Evolutionary conservation across 495 filamentous ascomycete genomes (phyloP).

Genomic region (Aspergillus kassunensis): DNA sequence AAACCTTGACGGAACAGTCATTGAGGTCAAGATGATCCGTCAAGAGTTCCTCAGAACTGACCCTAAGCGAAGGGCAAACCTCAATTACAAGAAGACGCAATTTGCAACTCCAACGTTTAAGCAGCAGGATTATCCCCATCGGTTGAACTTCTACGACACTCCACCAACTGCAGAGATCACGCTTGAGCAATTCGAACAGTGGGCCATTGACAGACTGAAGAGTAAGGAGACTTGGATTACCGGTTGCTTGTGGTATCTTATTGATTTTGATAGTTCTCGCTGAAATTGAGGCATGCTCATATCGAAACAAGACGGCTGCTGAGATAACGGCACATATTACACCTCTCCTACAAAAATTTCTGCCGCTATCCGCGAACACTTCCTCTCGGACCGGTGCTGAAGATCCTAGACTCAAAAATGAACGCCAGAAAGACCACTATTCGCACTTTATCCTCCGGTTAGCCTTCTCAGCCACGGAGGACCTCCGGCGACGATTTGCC

Average conservation of each 20-base stretch:
- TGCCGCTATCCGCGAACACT: constrained; percentile 76
- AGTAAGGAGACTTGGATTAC: constrained; percentile 42
- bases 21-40: constrained; percentile 58
- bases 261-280: constrained; percentile 64
- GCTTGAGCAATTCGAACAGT: constrained; percentile 97
- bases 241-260: not conserved
- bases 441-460: constrained; percentile 95
- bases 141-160: constrained; percentile 84
- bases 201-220: constrained; percentile 91
- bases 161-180: constrained; percentile 94
- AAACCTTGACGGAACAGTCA: not conserved
- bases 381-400: constrained; percentile 49
- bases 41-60: constrained; percentile 73
- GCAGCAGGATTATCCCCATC: constrained; percentile 72
- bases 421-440: constrained; percentile 96
- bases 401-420: constrained; percentile 52
- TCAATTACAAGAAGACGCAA: constrained; percentile 81
- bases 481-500: constrained; percentile 82
- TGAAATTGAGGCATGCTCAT: constrained; percentile 92
- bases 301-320: constrained; percentile 76
- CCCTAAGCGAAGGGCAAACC: constrained; percentile 66
- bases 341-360: constrained; percentile 76
- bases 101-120: constrained; percentile 71
- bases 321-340: constrained; percentile 79
- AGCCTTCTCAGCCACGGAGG: constrained; percentile 87